These are phyloP conservation scores for Torrubiellomyces zombiae DNA, from an alignment of 2,329 filamentous ascomycete genomes.

Conservation along the genomic window DNA sequence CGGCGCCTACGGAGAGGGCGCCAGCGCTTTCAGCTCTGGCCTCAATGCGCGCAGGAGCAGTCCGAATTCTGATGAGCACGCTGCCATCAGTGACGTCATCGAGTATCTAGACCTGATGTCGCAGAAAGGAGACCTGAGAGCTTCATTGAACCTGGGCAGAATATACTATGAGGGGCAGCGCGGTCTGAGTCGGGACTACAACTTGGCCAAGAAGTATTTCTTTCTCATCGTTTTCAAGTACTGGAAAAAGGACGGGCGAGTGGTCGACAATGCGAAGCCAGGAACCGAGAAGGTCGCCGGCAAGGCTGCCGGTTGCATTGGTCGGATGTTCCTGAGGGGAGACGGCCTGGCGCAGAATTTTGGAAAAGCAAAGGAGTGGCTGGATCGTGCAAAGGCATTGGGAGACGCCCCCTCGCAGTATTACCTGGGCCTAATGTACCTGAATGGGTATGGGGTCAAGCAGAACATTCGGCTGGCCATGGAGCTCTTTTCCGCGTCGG, in stretches of 20 bases:
- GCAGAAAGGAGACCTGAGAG: slow-evolving; percentile 74
- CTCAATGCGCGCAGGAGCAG: slow-evolving; percentile 60
- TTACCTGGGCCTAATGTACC: slow-evolving; percentile 66
- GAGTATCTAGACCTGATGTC: slow-evolving; percentile 88
- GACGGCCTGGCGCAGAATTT: slow-evolving; percentile 72
- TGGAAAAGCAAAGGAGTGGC: slow-evolving; percentile 63
- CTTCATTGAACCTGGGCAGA: slow-evolving; percentile 70
- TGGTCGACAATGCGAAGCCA: slow-evolving; percentile 50
- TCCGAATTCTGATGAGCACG: slow-evolving; percentile 63
- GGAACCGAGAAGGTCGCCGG: slow-evolving; percentile 63
- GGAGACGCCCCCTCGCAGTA: slow-evolving; percentile 76
- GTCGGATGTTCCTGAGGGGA: slow-evolving; percentile 76
- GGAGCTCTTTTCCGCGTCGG: slow-evolving; percentile 59
- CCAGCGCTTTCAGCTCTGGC: slow-evolving; percentile 77
- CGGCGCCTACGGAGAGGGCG: slow-evolving; percentile 88
- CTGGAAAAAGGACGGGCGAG: slow-evolving; percentile 65
- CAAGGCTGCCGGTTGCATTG: slow-evolving; percentile 75
- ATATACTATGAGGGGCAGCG: slow-evolving; percentile 79
- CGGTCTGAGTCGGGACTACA: slow-evolving; percentile 55
- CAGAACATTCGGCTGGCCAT: slow-evolving; percentile 57
- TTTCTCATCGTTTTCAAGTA: slow-evolving; percentile 62
- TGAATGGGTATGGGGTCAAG: slow-evolving; percentile 57
- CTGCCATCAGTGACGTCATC: slow-evolving; percentile 80
- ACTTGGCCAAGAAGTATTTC: slow-evolving; percentile 65
- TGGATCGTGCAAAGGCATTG: slow-evolving; percentile 57